These are phyloP conservation scores for Fragaria iinumae DNA, from an alignment of 306 rosid species.

Conservation along the genomic window DNA sequence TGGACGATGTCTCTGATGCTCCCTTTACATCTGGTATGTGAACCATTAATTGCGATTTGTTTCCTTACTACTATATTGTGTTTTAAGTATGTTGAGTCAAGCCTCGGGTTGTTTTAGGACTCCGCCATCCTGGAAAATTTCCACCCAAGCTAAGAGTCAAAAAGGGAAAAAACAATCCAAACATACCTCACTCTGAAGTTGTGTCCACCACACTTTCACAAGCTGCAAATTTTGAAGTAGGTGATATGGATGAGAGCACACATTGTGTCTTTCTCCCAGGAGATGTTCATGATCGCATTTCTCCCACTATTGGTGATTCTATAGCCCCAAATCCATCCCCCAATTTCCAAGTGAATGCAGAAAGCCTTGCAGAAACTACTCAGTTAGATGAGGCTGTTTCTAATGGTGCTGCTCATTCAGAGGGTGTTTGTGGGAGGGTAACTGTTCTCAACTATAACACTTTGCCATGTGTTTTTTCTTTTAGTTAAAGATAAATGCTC, in stretches of 20 bases:
- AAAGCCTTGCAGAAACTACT: conserved; percentile 27
- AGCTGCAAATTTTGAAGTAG: not conserved
- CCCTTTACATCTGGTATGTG: conserved; percentile 31
- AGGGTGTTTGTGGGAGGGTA: conserved; percentile 40
- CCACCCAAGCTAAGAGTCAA: conserved; percentile 37
- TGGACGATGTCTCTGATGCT: conserved; percentile 16
- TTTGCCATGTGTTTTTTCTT: not conserved
- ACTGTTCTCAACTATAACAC: conserved; percentile 13
- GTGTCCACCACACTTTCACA: too few relatives aligned
- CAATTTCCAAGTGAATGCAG: conserved; percentile 46
- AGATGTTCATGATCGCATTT: conserved; percentile 36
- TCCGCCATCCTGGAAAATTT: conserved; percentile 27
- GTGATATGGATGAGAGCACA: conserved; percentile 21
- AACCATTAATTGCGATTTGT: not conserved
- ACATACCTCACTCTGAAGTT: conserved; percentile 20
- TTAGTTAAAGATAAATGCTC: not conserved
- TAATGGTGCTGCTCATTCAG: conserved; percentile 44
- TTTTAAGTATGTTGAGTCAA: not conserved
- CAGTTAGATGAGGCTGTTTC: conserved; percentile 31
- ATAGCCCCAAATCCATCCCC: conserved; percentile 26
- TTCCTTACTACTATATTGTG: conserved; percentile 2
- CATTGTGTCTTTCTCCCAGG: conserved; percentile 29
- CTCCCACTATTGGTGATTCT: conserved; percentile 34
- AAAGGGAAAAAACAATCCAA: conserved; percentile 25
- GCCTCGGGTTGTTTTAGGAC: conserved; percentile 25